Evolutionary conservation across 345 rosid species (phyloP), one percentile per base, ranked within the genome.

Genomic region (Barbarea vulgaris): DNA sequence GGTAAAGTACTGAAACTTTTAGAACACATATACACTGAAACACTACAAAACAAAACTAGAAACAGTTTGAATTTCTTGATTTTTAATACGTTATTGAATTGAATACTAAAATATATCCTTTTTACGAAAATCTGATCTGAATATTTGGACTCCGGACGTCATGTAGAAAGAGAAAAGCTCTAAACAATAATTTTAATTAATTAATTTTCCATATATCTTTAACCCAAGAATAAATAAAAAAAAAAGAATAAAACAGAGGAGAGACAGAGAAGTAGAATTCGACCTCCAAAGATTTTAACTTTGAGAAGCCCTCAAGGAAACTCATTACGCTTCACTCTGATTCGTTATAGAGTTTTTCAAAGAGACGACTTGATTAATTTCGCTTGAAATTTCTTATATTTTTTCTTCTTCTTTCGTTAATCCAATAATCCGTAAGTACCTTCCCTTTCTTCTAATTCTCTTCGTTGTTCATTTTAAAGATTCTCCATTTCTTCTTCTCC

Each of bases 361-460:
- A 66, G 85, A 82, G 81, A 85, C 83, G 39, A 68, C 78, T 36
- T 21, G 18, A 42, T 4, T 39, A 39, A 39, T 39, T 39, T 13
- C 44, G 44, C 8, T 77, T 82, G 64, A 74, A 64, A 58, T 22
- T 70, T 51, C 61, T 62, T 19, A 50, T 39, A 15, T 48, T 36
- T 48, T 34, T 11, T 25, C 3, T 47, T 10, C 13, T 12, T 39
- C 71, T 67, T 81, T 81, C 71, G 82, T 78, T 82, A 70, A 82
- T 80, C 90, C 88, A 87, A 84, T 88, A 87, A 84, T 88, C 88
- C 70, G 89, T 88, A 86, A 89, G 93, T 83, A 69, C 69, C 67
- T 67, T 25, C 44, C 21, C 24, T 11, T 69, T 67, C 53, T 55
- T 64, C 68, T 54, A 41, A 25, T 51, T 25, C 48, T 70, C 64